Percentiles rank a stretch among this genome's conserved stretches.
Conservation (phyloP, 176 grass and related monocot species). For the barley (Hordeum vulgare) region MorexV3_pseudomolecules_assembly NC_058521.1:495959908-495960407, state of each 20-base stretch:
- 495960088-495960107: slow-evolving; percentile 58
- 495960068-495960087: slow-evolving; percentile 64
- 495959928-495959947: slow-evolving; percentile 44
- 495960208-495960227: background rate
- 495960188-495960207: background rate
- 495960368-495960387: slow-evolving; percentile 1
- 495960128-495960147: slow-evolving; percentile 59
- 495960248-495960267: background rate
- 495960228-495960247: background rate
- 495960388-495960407: background rate
- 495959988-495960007: slow-evolving; percentile 73
- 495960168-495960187: slow-evolving; percentile 1
- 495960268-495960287: slow-evolving; percentile 19
- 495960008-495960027: slow-evolving; percentile 94
- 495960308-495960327: background rate
- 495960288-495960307: background rate
- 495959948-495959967: slow-evolving; percentile 56
- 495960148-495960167: background rate
- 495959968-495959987: slow-evolving; percentile 36
- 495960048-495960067: slow-evolving; percentile 93
- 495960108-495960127: slow-evolving; percentile 86
- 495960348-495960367: background rate
- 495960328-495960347: background rate
- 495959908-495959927: slow-evolving; percentile 29
- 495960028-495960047: slow-evolving; percentile 90